These are phyloP conservation scores for Boletellus sp. DNA, from an alignment of 1,284 basidiomycete species.

Conservation along the genomic window DNA sequence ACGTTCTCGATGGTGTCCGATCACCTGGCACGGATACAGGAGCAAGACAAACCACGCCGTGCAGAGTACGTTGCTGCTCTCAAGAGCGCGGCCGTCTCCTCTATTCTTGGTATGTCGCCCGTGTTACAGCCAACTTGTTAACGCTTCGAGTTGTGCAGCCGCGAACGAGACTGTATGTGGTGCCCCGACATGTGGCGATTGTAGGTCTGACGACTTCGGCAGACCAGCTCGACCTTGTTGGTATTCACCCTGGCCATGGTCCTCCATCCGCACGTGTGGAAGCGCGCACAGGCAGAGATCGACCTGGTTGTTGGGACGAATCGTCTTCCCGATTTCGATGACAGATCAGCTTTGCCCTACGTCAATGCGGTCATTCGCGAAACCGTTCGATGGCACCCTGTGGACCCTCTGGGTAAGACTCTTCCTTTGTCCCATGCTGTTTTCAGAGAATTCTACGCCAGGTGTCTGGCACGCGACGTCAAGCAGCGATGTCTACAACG, in stretches of 20 bases:
- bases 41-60: constrained; percentile 3
- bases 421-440: no score
- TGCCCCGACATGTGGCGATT: neutral
- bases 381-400: constrained; percentile 24
- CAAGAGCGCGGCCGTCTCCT: constrained; percentile 1
- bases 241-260: constrained; percentile 36
- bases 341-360: constrained; percentile 37
- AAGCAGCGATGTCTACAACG: constrained; percentile 15
- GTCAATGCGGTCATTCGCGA: constrained; percentile 39
- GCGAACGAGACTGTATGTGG: constrained; percentile 13
- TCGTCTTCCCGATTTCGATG: constrained; percentile 38
- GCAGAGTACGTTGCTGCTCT: neutral
- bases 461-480: constrained; percentile 16
- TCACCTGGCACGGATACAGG: constrained; percentile 10
- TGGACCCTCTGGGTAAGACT: constrained; percentile 14
- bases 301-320: constrained; percentile 35
- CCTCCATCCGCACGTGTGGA: constrained; percentile 30
- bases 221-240: constrained; percentile 12
- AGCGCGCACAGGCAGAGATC: constrained; percentile 37
- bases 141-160: neutral
- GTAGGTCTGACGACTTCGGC: neutral
- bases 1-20: constrained; percentile 13
- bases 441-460: neutral
- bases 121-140: no score
- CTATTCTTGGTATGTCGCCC: constrained; percentile 14